These are phyloP conservation scores for Vitellaria paradoxa DNA, from an alignment of 179 eudicot species.

Conservation along the genomic window DNA sequence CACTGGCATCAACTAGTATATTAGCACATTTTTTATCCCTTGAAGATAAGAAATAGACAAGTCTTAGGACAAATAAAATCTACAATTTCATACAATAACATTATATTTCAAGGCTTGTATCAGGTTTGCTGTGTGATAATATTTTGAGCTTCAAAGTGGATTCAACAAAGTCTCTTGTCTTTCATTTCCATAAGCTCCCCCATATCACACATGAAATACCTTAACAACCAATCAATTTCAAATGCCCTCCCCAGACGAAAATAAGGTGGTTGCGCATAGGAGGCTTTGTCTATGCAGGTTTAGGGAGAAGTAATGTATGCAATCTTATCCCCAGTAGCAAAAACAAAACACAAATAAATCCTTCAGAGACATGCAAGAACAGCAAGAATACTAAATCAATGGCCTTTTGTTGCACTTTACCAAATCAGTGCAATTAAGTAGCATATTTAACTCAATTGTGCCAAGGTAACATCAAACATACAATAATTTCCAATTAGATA, in stretches of 20 bases:
- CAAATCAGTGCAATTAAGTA: no score
- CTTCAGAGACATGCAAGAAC: not conserved
- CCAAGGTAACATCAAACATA: no score
- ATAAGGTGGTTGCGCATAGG: no score
- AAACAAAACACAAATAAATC: no score
- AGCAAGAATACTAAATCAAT: not conserved
- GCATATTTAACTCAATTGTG: no score
- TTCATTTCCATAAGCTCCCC: not conserved
- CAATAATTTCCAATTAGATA: no score
- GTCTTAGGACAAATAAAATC: slow-evolving; percentile 13
- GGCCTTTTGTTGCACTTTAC: not conserved
- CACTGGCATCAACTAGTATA: slow-evolving; percentile 74
- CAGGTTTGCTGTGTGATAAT: not conserved
- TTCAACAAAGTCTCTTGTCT: not conserved
- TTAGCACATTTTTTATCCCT: slow-evolving; percentile 97
- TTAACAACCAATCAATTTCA: not conserved
- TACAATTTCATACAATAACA: not conserved
- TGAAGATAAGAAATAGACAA: slow-evolving; percentile 11
- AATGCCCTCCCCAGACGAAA: not conserved
- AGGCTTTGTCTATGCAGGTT: no score
- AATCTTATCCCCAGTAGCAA: no score
- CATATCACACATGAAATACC: not conserved
- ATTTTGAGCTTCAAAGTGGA: not conserved
- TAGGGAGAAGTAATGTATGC: no score
- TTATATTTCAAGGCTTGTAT: slow-evolving; percentile 1